Evolutionary conservation across 1,139 yeast species (phyloP), one percentile per base, ranked within the genome.

Genomic region (Magnusiomyces magnusii): DNA sequence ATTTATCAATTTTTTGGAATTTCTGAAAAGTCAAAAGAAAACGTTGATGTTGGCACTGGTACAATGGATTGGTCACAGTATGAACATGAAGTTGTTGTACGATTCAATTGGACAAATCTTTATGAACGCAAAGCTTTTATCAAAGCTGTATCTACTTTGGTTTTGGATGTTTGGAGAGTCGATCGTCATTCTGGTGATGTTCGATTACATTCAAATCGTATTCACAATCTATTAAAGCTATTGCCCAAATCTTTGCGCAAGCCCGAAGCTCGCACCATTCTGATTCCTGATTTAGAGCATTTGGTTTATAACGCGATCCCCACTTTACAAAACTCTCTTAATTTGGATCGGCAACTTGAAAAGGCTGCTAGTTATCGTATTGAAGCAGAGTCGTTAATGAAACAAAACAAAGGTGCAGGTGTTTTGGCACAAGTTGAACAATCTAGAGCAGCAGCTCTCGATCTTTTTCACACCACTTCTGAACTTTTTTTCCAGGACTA

Each of bases 401-500:
- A 51, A 2, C 36, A 50, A 27, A 50, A 42, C 21, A 54, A 54
- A 36, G n/a, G 49, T 13, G 27, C 50, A 36, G n/a, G 49, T 13
- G 27, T 19, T 13, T 9, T 51, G n/a, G 50, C 60, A 47, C 52
- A 54, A 44, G 55, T 47, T 23, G 42, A 47, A 23, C 56, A 57
- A 17, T 19, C 27, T 5, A 19, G 27, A 23, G 49, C 49, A 10
- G 49, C 27, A 5, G 5, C 27, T 19, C 49, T 44, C 17, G 49
- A 17, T 21, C 49, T 44, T 44, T 56, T 65, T 39, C 58, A 53
- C 3, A 52, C 61, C 25, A 47, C 51, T 47, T 61, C 60, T 52
- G 64, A 66, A 51, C 64, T 74, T 24, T 90, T 90, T 69, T 90
- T 90, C 72, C 80, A 79, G 63, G 85, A 84, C 54, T 91, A 83